Conservation (phyloP, 768 basidiomycete species). For the Termitomyces sp. region DNA sequence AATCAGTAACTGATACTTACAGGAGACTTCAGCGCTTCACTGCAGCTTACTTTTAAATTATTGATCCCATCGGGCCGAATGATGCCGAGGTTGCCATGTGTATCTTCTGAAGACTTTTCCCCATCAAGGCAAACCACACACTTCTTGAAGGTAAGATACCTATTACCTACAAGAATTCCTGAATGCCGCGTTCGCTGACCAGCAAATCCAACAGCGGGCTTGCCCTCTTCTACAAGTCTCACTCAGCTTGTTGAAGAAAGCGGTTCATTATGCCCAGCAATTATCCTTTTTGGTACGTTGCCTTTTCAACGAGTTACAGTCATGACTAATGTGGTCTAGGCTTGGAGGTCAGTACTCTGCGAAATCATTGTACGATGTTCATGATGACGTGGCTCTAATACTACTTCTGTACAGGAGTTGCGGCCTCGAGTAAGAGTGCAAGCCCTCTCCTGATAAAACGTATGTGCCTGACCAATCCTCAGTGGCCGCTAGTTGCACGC, state of each 20-base stretch:
- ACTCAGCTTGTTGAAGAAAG: constrained; percentile 14
- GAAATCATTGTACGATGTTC: not conserved
- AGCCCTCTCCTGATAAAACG: not conserved
- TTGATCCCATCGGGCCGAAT: too few species aligned
- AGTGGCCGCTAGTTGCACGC: constrained; percentile 81
- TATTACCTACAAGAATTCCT: not conserved
- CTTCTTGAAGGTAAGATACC: too few species aligned
- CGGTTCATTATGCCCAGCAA: constrained; percentile 27
- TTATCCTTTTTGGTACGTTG: constrained; percentile 46
- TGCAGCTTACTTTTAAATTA: too few species aligned
- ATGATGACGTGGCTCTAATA: not conserved
- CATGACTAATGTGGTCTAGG: constrained; percentile 27
- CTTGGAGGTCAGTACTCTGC: constrained; percentile 46
- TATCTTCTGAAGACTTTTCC: too few species aligned
- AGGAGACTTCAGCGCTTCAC: too few species aligned
- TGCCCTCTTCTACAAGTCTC: constrained; percentile 16
- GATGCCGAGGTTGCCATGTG: too few species aligned
- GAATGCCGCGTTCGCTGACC: not conserved
- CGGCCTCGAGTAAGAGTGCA: constrained; percentile 49
- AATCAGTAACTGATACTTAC: too few species aligned
- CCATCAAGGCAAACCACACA: too few species aligned
- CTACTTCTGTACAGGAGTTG: constrained; percentile 37
- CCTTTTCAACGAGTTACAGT: not conserved
- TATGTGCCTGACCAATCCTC: constrained; percentile 5
- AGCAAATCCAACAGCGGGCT: constrained; percentile 10